Evolutionary conservation across 75 land plant genomes (phyloP).

Genomic region (Isoetes taiwanensis): DNA sequence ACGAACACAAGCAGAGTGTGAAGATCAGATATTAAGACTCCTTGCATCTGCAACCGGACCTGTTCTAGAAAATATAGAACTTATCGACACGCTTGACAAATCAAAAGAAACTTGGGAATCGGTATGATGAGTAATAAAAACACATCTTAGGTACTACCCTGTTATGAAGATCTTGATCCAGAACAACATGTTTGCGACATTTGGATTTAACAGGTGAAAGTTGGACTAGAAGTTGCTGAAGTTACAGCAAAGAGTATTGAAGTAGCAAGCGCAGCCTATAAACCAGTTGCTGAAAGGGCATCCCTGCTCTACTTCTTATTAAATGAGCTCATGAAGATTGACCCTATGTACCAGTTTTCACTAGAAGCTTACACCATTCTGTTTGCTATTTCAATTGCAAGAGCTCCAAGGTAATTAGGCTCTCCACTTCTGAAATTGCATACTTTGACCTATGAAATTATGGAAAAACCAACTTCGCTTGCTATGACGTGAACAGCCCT

Average conservation of each 20-base stretch:
- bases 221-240: slow-evolving; percentile 20
- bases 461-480: background rate
- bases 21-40: slow-evolving; percentile 15
- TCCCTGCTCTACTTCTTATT: slow-evolving; percentile 20
- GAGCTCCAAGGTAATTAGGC: slow-evolving; percentile 14
- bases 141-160: too few relatives aligned
- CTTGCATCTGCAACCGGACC: slow-evolving; percentile 20
- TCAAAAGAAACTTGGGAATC: slow-evolving; percentile 26
- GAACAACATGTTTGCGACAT: too few relatives aligned
- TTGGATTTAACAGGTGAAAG: slow-evolving; percentile 15
- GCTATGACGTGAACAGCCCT: slow-evolving; percentile 2
- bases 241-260: slow-evolving; percentile 22
- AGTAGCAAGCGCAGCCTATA: slow-evolving; percentile 23
- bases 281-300: slow-evolving; percentile 21
- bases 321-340: slow-evolving; percentile 17
- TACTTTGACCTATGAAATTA: background rate
- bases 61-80: slow-evolving; percentile 12
- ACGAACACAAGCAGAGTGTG: slow-evolving; percentile 18
- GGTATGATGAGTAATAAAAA: too few relatives aligned
- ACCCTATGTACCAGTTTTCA: slow-evolving; percentile 28
- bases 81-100: slow-evolving; percentile 17
- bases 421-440: background rate
- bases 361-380: slow-evolving; percentile 22
- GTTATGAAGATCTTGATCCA: background rate
- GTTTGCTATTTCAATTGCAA: slow-evolving; percentile 15